Conservation (phyloP, 129 eudicot species). For the Helichrysum umbraculigerum region DNA sequence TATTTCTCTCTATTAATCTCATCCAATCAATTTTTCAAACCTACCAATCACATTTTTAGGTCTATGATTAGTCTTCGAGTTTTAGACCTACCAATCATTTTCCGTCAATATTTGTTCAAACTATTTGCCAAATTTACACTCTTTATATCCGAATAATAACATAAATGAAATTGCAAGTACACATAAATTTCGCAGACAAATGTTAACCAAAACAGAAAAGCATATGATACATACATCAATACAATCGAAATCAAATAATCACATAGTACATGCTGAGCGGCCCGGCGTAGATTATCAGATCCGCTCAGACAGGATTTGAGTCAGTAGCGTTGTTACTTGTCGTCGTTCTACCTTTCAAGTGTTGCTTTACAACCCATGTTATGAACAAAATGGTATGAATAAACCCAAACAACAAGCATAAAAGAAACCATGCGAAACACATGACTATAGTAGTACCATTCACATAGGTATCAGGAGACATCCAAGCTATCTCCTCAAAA, state of each 20-base stretch:
- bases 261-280: background rate
- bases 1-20: too few relatives aligned
- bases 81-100: too few relatives aligned
- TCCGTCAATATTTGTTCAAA: too few relatives aligned
- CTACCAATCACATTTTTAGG: too few relatives aligned
- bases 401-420: slow-evolving; percentile 24
- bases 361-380: slow-evolving; percentile 3
- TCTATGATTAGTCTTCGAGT: too few relatives aligned
- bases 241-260: background rate
- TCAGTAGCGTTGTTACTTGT: slow-evolving; percentile 1
- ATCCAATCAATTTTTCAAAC: too few relatives aligned
- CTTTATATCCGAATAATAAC: background rate
- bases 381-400: slow-evolving; percentile 28
- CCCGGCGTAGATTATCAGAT: too few relatives aligned
- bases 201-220: background rate
- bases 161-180: background rate
- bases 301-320: background rate
- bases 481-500: slow-evolving; percentile 10
- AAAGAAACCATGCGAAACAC: background rate
- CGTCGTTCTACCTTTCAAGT: background rate
- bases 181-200: background rate
- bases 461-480: slow-evolving; percentile 32
- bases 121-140: too few relatives aligned
- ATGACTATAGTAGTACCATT: background rate
- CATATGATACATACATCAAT: slow-evolving; percentile 13